Evolutionary conservation across 2,329 filamentous ascomycete species (phyloP).

Genomic region (Mycosphaerella sp.): DNA sequence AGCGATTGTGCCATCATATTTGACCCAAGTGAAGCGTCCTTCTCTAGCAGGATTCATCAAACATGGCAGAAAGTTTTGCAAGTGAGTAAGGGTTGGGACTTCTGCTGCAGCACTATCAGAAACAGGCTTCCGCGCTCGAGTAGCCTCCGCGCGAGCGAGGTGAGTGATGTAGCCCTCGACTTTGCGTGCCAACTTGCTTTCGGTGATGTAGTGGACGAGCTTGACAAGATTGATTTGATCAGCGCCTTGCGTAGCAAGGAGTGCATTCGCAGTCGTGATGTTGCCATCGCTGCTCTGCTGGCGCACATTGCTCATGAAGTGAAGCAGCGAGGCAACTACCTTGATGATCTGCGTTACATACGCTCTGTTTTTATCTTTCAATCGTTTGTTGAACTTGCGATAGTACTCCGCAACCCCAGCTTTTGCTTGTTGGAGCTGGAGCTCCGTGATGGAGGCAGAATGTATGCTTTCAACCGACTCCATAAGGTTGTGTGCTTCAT

Average conservation of each 20-base stretch:
- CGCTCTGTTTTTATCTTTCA: constrained; percentile 85
- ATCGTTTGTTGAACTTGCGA: constrained; percentile 75
- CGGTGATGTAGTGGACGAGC: constrained; percentile 76
- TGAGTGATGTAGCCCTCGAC: constrained; percentile 79
- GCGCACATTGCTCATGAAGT: constrained; percentile 12
- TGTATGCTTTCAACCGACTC: constrained; percentile 85
- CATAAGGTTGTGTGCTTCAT: constrained; percentile 97
- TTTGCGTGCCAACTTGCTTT: constrained; percentile 89
- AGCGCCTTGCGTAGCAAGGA: constrained; percentile 77
- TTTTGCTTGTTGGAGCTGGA: constrained; percentile 65
- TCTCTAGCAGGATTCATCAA: constrained; percentile 77
- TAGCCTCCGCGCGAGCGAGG: constrained; percentile 25
- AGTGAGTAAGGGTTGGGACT: constrained; percentile 53
- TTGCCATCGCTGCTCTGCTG: constrained; percentile 48
- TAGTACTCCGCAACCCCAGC: constrained; percentile 75
- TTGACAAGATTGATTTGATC: constrained; percentile 95
- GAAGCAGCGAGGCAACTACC: constrained; percentile 66
- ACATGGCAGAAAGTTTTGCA: constrained; percentile 65
- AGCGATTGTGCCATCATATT: constrained; percentile 47
- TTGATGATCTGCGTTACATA: constrained; percentile 84
- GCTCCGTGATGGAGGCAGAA: constrained; percentile 66
- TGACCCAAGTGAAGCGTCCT: constrained; percentile 54
- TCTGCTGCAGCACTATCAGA: constrained; percentile 10
- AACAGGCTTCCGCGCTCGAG: not conserved
- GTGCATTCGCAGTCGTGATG: constrained; percentile 60